Evolutionary conservation across 768 basidiomycete species (phyloP).

Genomic region (Wakefieldia striispora): DNA sequence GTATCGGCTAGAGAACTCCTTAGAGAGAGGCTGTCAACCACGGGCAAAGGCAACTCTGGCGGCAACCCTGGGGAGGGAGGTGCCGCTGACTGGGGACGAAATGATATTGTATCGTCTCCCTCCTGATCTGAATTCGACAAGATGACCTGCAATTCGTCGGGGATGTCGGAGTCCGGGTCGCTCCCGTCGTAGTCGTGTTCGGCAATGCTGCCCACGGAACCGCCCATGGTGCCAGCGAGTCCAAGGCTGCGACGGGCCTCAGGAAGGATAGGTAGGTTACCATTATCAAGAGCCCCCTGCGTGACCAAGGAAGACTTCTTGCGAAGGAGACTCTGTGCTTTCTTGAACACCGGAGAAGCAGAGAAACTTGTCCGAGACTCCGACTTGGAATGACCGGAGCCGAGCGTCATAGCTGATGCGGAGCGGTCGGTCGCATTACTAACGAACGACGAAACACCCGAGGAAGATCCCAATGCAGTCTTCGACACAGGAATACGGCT

Average conservation of each 20-base stretch:
- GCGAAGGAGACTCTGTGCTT: slow-evolving; percentile 21
- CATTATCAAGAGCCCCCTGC: slow-evolving; percentile 11
- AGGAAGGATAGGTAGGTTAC: slow-evolving; percentile 41
- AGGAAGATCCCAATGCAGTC: slow-evolving; percentile 23
- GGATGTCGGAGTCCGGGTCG: slow-evolving; percentile 79
- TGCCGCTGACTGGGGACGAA: slow-evolving; percentile 6
- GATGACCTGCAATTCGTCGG: slow-evolving; percentile 69
- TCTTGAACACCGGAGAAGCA: slow-evolving; percentile 37
- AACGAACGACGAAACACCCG: slow-evolving; percentile 28
- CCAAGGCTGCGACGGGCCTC: slow-evolving; percentile 58
- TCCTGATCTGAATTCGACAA: slow-evolving; percentile 43
- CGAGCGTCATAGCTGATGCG: slow-evolving; percentile 38
- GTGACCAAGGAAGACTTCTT: slow-evolving; percentile 27
- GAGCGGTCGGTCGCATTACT: slow-evolving; percentile 17
- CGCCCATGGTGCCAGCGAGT: slow-evolving; percentile 67
- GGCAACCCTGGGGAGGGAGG: slow-evolving; percentile 43
- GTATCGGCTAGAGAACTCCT: slow-evolving; percentile 21
- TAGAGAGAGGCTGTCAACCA: slow-evolving; percentile 6
- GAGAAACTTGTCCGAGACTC: slow-evolving; percentile 20
- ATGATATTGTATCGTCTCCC: slow-evolving; percentile 42
- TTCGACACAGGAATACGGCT: slow-evolving; percentile 22
- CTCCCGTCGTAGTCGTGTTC: slow-evolving; percentile 48
- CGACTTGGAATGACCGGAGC: slow-evolving; percentile 33
- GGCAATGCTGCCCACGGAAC: slow-evolving; percentile 47
- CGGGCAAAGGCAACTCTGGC: slow-evolving; percentile 40